Evolutionary conservation across 768 basidiomycete genomes (phyloP).

Genomic region (Tulasnella sp.): DNA sequence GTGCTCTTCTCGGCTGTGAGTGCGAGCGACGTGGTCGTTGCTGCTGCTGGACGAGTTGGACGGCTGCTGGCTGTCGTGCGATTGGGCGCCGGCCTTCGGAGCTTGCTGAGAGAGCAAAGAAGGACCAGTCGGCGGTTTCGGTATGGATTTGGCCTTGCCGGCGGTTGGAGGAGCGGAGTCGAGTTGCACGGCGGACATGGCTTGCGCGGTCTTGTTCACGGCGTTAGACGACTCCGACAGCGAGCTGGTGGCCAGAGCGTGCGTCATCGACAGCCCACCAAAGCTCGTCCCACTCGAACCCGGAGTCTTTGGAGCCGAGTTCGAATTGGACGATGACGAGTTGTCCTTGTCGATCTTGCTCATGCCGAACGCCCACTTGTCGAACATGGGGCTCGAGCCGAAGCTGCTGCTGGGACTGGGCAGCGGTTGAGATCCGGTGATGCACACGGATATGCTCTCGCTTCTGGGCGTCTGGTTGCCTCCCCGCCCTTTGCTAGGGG

Average conservation of each 20-base stretch:
- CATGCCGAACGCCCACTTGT: slow-evolving; percentile 91
- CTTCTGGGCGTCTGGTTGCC: slow-evolving; percentile 92
- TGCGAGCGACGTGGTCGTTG: not conserved
- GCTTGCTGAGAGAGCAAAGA: slow-evolving; percentile 73
- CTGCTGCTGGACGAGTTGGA: slow-evolving; percentile 32
- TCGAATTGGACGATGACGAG: slow-evolving; percentile 33
- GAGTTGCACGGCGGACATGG: slow-evolving; percentile 50
- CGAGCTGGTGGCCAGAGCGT: slow-evolving; percentile 35
- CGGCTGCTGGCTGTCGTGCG: slow-evolving; percentile 34
- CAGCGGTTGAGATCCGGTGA: slow-evolving; percentile 90
- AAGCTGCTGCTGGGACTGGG: slow-evolving; percentile 66
- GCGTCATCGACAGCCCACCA: slow-evolving; percentile 37
- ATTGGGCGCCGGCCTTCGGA: slow-evolving; percentile 35
- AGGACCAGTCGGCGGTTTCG: slow-evolving; percentile 47
- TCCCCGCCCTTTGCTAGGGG: slow-evolving; percentile 85
- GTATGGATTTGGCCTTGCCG: slow-evolving; percentile 30
- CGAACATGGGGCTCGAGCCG: slow-evolving; percentile 66
- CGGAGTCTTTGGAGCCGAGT: slow-evolving; percentile 13
- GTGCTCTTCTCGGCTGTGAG: not conserved
- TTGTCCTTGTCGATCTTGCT: slow-evolving; percentile 66
- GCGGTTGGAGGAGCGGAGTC: slow-evolving; percentile 34
- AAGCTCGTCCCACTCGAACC: slow-evolving; percentile 37
- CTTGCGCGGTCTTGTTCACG: slow-evolving; percentile 49
- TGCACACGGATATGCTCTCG: slow-evolving; percentile 61
- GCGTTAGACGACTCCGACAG: slow-evolving; percentile 36